phyloP scores from a whole-genome alignment of 1,284 basidiomycete species.

The Apiotrichum sp. region DNA sequence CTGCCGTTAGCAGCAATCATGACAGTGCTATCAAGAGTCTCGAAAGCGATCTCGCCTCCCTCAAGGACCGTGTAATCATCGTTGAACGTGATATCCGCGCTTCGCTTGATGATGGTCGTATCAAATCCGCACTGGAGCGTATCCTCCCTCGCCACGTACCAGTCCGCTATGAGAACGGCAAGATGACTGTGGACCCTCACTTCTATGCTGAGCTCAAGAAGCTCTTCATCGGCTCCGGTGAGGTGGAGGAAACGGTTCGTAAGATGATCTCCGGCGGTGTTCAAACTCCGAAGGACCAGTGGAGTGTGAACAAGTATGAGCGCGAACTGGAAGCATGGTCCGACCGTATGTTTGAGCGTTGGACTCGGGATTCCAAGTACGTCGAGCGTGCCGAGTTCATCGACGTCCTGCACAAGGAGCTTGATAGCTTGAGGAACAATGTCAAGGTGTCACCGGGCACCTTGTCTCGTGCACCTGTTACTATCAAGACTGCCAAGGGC shows the following conservation, averaged over 20 bases:
- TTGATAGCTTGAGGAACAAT: constrained; percentile 20
- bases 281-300: not conserved
- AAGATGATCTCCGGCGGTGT: constrained; percentile 9
- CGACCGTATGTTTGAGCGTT: constrained; percentile 38
- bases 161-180: constrained; percentile 43
- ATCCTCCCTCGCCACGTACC: constrained; percentile 47
- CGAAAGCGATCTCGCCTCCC: constrained; percentile 20
- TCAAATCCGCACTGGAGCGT: constrained; percentile 42
- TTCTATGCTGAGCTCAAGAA: constrained; percentile 50
- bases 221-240: constrained; percentile 42
- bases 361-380: constrained; percentile 27
- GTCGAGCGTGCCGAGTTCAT: constrained; percentile 31
- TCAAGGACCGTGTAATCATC: constrained; percentile 53
- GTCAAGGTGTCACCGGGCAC: constrained; percentile 19
- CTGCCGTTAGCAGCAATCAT: not conserved
- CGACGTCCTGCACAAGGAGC: constrained; percentile 22
- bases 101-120: constrained; percentile 35
- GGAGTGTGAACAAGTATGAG: constrained; percentile 35
- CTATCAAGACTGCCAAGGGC: constrained; percentile 67
- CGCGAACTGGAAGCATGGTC: constrained; percentile 41
- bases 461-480: constrained; percentile 30
- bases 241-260: constrained; percentile 26
- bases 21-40: constrained; percentile 5
- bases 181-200: constrained; percentile 46
- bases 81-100: constrained; percentile 57